Evolutionary conservation across 2,329 filamentous ascomycete genomes (phyloP).

Genomic region (Furcasterigmium furcatum): DNA sequence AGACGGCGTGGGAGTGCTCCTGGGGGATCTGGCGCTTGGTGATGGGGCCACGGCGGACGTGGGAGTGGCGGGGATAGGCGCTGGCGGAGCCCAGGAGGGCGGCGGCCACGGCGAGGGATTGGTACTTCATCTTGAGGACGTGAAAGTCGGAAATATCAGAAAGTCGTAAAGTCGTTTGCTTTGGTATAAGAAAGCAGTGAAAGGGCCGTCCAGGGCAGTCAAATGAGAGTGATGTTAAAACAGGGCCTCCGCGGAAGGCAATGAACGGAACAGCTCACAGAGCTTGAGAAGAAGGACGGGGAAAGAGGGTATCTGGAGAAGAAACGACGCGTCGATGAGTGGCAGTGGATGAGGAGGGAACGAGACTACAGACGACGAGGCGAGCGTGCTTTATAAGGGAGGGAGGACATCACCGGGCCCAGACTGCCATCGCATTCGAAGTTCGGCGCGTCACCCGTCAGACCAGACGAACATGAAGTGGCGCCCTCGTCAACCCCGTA

Average conservation of each 20-base stretch:
- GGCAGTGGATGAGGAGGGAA: not conserved
- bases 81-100: constrained; percentile 8
- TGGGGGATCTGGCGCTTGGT: constrained; percentile 41
- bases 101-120: constrained; percentile 8
- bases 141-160: too few species aligned
- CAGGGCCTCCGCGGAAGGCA: constrained; percentile 4
- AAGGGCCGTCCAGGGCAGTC: not conserved
- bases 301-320: constrained; percentile 2
- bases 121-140: constrained; percentile 17
- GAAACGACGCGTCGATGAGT: not conserved
- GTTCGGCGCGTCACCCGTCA: not conserved
- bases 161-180: not conserved
- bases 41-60: constrained; percentile 13
- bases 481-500: not conserved
- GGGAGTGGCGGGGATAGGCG: constrained; percentile 4
- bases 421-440: not conserved
- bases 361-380: not conserved
- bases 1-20: constrained; percentile 47
- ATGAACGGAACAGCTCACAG: constrained; percentile 17
- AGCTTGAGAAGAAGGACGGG: constrained; percentile 9
- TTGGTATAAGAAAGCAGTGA: not conserved
- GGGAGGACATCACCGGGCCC: not conserved
- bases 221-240: not conserved
- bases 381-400: not conserved
- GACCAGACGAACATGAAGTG: not conserved